A percentile compares a stretch with the other conserved stretches of the same genome.
Evolutionary conservation across 495 filamentous ascomycete species (phyloP).

Genomic region (Annulohypoxylon bovei): DNA sequence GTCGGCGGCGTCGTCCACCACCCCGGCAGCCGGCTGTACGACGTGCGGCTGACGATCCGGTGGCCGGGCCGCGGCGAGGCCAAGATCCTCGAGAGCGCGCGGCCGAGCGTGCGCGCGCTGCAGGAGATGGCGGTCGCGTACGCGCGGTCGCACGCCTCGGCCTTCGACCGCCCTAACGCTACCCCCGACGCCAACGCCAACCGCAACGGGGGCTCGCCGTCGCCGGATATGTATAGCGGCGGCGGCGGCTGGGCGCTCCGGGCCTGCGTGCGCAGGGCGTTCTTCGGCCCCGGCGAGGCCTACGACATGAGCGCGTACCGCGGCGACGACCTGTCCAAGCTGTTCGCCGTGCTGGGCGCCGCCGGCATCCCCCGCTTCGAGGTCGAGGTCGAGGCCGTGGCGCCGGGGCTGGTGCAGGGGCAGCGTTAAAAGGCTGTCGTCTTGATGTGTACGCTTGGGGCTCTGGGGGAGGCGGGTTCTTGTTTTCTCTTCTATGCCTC

Average conservation of each 20-base stretch:
- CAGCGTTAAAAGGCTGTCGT: not conserved
- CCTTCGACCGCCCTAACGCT: slow-evolving; percentile 7
- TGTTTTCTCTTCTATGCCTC: not conserved
- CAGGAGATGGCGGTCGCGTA: slow-evolving; percentile 42
- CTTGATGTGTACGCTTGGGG: not conserved
- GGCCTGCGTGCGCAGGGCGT: slow-evolving; percentile 37
- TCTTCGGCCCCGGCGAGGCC: slow-evolving; percentile 36
- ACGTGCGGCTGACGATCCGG: slow-evolving; percentile 47
- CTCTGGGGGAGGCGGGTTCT: not conserved
- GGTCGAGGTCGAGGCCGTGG: slow-evolving; percentile 42
- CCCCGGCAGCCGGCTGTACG: not conserved
- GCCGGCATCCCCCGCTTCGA: slow-evolving; percentile 46
- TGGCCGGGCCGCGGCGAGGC: slow-evolving; percentile 46
- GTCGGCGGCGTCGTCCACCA: not conserved
- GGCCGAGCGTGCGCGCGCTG: slow-evolving; percentile 38
- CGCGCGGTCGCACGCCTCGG: slow-evolving; percentile 31
- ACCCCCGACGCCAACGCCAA: not conserved
- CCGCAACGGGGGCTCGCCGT: not conserved
- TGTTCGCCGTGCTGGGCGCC: slow-evolving; percentile 34
- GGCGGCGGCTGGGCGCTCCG: not conserved
- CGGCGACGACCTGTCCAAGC: slow-evolving; percentile 42
- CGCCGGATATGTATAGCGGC: not conserved
- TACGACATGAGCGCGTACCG: slow-evolving; percentile 48
- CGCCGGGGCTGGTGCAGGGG: not conserved
- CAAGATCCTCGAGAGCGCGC: slow-evolving; percentile 40